Evolutionary conservation across 495 filamentous ascomycete genomes (phyloP), one percentile per base, ranked within the genome.

Genomic region (Amorphotheca resinae): DNA sequence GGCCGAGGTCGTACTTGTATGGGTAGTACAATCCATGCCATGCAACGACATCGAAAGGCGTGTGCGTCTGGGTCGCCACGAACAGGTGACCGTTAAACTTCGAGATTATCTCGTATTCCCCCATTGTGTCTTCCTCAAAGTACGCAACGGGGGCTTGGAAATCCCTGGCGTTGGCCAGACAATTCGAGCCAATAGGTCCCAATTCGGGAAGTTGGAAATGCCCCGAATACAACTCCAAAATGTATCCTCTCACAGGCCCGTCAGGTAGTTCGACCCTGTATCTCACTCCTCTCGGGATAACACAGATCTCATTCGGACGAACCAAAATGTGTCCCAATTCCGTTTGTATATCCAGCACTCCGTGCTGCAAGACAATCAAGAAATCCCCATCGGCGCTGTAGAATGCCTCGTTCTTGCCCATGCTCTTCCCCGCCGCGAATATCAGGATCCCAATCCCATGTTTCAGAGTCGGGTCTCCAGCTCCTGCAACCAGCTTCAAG

Each of bases 371-470:
- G 9, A 93, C 87, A 48, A 95, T 80, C 31, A 95, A 62, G 54
- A 93, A 77, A 60, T 95, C 87, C 0, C 87, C 87, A 54, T 95
- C 87, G 0, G 85, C 80, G n/a, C 80, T 86, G 62, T 89, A 93
- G 58, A 89, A 93, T 0, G 84, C 86, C 36, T 76, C 67, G n/a
- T 55, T 57, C n/a, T 60, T 57, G 32, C 68, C 69, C 87, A 95
- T 95, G 45, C 82, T 79, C 51, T 75, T 81, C 16, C 83, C 84
- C 0, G 80, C 84, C 0, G 84, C 80, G 54, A 82, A 95, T 33
- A 91, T 72, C 52, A 85, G 76, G 31, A 93, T 87, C 16, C 83
- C 87, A 16, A 93, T 53, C 0, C 87, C 87, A 15, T 73, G 66
- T 58, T 93, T 95, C 58, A 84, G 62, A 0, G 82, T 83, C 2